A percentile compares a stretch with the other conserved stretches of the same genome.
phyloP scores from a whole-genome alignment of 2,329 filamentous ascomycete species.

The Ceratocystis albifundus region DNA sequence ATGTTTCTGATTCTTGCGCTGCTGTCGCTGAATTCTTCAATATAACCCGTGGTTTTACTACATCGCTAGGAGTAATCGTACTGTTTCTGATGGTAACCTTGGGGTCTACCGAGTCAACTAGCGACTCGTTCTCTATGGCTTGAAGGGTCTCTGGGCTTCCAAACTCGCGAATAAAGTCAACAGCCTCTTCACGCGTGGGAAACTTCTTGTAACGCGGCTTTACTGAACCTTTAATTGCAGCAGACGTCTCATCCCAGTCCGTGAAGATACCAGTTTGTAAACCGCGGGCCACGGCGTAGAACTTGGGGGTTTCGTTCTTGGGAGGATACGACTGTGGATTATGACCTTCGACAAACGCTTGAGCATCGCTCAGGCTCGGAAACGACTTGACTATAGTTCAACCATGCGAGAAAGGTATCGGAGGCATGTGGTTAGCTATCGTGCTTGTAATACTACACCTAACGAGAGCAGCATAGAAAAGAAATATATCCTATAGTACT shows the following conservation, averaged over 20 bases:
- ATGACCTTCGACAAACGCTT: constrained; percentile 59
- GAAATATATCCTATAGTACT: constrained; percentile 30
- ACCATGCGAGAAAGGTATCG: not conserved
- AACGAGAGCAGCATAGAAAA: constrained; percentile 23
- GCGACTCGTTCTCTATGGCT: constrained; percentile 31
- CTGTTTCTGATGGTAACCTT: constrained; percentile 17
- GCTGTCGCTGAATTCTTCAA: not conserved
- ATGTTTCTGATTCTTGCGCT: too few relatives aligned
- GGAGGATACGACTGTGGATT: constrained; percentile 31
- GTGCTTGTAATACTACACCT: constrained; percentile 28
- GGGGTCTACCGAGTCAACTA: constrained; percentile 25
- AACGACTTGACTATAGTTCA: constrained; percentile 63
- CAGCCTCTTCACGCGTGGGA: constrained; percentile 56
- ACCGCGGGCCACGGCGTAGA: constrained; percentile 52
- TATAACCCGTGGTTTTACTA: not conserved
- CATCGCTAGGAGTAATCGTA: constrained; percentile 7
- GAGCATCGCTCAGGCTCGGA: constrained; percentile 58
- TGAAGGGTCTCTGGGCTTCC: constrained; percentile 37
- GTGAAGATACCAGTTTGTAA: constrained; percentile 47
- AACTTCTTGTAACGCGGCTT: constrained; percentile 62
- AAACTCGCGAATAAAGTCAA: constrained; percentile 55
- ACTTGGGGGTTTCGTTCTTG: constrained; percentile 35
- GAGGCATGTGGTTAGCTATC: constrained; percentile 31
- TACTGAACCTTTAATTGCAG: constrained; percentile 63
- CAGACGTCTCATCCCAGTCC: constrained; percentile 56